These are phyloP conservation scores for Exidia glandulosa DNA, from an alignment of 768 basidiomycete genomes.

Conservation along the genomic window DNA sequence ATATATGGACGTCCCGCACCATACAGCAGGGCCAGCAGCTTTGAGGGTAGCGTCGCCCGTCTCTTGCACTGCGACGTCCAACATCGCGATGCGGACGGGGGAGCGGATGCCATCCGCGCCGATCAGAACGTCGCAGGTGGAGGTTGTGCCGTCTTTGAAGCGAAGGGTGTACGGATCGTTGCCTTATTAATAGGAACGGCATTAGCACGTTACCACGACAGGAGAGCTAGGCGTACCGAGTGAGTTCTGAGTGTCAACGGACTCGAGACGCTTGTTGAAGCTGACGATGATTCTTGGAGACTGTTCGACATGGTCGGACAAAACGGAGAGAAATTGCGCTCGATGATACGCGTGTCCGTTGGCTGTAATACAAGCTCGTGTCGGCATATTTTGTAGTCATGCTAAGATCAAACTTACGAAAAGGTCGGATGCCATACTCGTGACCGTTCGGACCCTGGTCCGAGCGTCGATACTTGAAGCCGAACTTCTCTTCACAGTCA, in stretches of 20 bases:
- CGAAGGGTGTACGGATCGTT: conserved; percentile 22
- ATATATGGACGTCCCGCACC: not conserved
- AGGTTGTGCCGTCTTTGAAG: conserved; percentile 51
- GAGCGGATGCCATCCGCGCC: conserved; percentile 65
- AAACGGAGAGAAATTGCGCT: conserved; percentile 10
- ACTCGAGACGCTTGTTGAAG: conserved; percentile 9
- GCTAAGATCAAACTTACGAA: no score
- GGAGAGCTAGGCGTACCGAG: not conserved
- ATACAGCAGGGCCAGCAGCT: not conserved
- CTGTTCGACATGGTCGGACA: conserved; percentile 44
- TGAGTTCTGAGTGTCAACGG: not conserved
- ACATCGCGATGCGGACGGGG: conserved; percentile 29
- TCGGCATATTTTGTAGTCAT: not conserved
- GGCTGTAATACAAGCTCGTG: not conserved
- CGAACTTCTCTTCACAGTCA: no score
- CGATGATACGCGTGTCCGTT: conserved; percentile 5
- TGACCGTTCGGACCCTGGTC: not conserved
- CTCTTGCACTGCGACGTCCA: conserved; percentile 10
- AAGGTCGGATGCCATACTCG: no score
- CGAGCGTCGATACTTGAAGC: not conserved
- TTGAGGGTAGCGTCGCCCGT: conserved; percentile 15
- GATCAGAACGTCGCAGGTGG: conserved; percentile 53
- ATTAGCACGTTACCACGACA: not conserved
- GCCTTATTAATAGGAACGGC: not conserved
- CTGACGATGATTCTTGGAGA: conserved; percentile 52